Percentiles rank a stretch among this genome's conserved stretches.
Conservation (phyloP, 208 protist species). For the Trypanosoma platydactyli region DNA sequence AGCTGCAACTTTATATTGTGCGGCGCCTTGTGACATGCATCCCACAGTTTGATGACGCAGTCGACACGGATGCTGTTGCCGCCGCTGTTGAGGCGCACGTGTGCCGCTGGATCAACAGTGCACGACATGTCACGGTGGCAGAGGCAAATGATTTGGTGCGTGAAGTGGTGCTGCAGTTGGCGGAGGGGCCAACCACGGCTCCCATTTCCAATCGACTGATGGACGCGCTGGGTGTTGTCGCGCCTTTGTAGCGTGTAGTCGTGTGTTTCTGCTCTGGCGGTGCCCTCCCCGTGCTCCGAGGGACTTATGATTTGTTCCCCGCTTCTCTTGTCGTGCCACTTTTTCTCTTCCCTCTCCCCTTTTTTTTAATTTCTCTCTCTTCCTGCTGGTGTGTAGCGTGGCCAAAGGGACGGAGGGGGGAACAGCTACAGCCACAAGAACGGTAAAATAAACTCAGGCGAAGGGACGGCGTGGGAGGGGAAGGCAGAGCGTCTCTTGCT, state of each 20-base stretch:
- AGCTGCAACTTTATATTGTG: conserved; percentile 19
- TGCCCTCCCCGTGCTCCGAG: not conserved
- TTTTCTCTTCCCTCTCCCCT: conserved; percentile 11
- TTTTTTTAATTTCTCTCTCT: not conserved
- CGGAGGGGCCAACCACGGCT: conserved; percentile 1
- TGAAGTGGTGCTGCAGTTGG: conserved; percentile 27
- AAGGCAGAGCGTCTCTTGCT: not conserved
- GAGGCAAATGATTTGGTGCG: conserved; percentile 35
- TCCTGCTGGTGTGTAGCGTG: not conserved
- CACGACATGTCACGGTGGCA: conserved; percentile 16
- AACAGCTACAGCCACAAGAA: no score
- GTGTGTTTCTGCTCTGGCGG: conserved; percentile 2
- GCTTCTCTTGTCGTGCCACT: conserved; percentile 14
- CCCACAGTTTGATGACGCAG: not conserved
- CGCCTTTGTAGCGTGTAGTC: not conserved
- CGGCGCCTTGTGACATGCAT: conserved; percentile 14
- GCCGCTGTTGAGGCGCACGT: conserved; percentile 21
- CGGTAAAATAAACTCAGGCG: no score
- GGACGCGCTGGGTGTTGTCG: not conserved
- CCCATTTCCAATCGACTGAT: not conserved
- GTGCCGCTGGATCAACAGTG: conserved; percentile 1
- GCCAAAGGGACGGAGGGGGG: not conserved
- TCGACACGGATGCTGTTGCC: conserved; percentile 11
- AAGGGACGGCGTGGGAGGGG: no score
- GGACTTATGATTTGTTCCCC: not conserved